These are phyloP conservation scores for Russula emetica DNA, from an alignment of 768 basidiomycete species.

Conservation along the genomic window DNA sequence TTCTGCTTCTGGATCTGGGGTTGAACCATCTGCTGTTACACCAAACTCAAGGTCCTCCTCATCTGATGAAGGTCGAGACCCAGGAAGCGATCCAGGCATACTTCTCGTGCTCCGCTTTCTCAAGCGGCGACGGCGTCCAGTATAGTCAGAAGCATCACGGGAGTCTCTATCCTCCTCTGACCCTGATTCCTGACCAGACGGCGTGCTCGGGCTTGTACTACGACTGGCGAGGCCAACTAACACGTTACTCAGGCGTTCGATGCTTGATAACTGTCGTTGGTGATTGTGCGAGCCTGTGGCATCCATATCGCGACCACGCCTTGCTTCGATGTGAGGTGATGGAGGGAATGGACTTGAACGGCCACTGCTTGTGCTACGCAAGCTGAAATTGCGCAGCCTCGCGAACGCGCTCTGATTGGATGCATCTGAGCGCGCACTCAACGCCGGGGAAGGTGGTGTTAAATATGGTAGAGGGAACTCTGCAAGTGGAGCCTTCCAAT, in stretches of 20 bases:
- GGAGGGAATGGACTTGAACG: conserved; percentile 33
- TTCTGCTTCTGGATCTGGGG: conserved; percentile 53
- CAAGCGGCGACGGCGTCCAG: conserved; percentile 39
- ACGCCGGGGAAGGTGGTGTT: conserved; percentile 83
- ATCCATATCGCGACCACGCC: conserved; percentile 23
- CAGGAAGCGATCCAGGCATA: conserved; percentile 77
- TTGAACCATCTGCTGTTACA: conserved; percentile 32
- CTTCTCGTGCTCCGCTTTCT: conserved; percentile 69
- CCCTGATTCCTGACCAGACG: conserved; percentile 50
- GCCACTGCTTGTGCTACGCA: conserved; percentile 45
- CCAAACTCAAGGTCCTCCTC: conserved; percentile 45
- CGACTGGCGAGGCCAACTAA: conserved; percentile 47
- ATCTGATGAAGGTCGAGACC: conserved; percentile 35
- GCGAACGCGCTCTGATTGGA: conserved; percentile 69
- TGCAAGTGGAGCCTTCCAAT: conserved; percentile 80
- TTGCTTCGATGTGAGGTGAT: conserved; percentile 32
- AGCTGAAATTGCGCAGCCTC: conserved; percentile 71
- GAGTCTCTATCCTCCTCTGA: conserved; percentile 43
- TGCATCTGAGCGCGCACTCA: conserved; percentile 89
- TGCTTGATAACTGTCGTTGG: conserved; percentile 69
- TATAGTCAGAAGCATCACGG: conserved; percentile 37
- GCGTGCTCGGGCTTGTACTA: conserved; percentile 46
- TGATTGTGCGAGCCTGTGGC: conserved; percentile 34
- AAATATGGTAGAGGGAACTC: conserved; percentile 78
- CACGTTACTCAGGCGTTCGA: conserved; percentile 63